These are phyloP conservation scores for Aspergillus homomorphus DNA, from an alignment of 495 filamentous ascomycete genomes.

Conservation along the genomic window DNA sequence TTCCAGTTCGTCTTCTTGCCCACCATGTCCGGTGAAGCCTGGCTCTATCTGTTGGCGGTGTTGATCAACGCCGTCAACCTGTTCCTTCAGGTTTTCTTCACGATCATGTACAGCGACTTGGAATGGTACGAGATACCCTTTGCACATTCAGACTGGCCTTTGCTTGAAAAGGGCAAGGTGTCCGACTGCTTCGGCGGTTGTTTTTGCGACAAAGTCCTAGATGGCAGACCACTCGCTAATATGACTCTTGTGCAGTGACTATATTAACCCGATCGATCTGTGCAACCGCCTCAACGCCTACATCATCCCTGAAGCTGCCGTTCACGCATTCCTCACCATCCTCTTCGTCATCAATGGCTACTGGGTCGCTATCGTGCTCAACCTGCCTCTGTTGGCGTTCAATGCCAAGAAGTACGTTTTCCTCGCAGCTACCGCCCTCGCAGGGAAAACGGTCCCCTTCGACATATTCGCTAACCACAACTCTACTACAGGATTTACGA, in stretches of 20 bases:
- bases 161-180: not conserved
- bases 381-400: slow-evolving; percentile 87
- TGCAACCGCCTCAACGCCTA: slow-evolving; percentile 99
- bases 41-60: slow-evolving; percentile 97
- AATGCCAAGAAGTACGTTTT: slow-evolving; percentile 90
- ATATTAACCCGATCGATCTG: slow-evolving; percentile 99
- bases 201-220: slow-evolving; percentile 15
- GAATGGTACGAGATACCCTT: slow-evolving; percentile 70
- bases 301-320: slow-evolving; percentile 97
- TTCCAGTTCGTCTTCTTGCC: slow-evolving; percentile 19
- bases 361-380: slow-evolving; percentile 90
- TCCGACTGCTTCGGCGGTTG: not conserved
- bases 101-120: slow-evolving; percentile 99
- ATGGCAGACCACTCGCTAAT: slow-evolving; percentile 22
- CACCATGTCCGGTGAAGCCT: slow-evolving; percentile 98
- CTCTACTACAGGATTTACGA: slow-evolving; percentile 72
- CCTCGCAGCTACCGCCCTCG: not conserved
- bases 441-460: slow-evolving; percentile 20
- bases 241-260: slow-evolving; percentile 63
- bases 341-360: slow-evolving; percentile 98
- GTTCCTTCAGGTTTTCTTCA: slow-evolving; percentile 99
- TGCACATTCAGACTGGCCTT: not conserved
- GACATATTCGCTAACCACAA: slow-evolving; percentile 3
- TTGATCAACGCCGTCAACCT: slow-evolving; percentile 99
- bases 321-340: slow-evolving; percentile 91